Evolutionary conservation across 1,284 basidiomycete species (phyloP).

Genomic region (Vanrija sp.): DNA sequence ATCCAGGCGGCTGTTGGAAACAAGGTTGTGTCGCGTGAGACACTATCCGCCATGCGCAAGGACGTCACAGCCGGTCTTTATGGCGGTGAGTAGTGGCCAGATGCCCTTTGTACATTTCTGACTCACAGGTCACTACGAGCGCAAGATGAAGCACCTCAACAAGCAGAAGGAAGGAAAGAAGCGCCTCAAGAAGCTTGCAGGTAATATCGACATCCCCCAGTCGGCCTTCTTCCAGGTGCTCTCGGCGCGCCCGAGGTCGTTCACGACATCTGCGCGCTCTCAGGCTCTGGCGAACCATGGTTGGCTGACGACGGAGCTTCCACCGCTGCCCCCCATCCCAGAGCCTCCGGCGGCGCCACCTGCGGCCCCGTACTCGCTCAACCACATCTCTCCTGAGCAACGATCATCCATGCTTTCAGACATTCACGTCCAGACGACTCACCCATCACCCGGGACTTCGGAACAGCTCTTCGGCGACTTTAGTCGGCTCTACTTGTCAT

Average conservation of each 20-base stretch:
- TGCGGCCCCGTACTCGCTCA: not conserved
- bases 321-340: not conserved
- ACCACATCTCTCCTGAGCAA: conserved; percentile 10
- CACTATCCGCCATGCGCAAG: conserved; percentile 75
- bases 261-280: conserved; percentile 18
- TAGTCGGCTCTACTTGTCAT: conserved; percentile 25
- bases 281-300: not conserved
- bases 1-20: conserved; percentile 76
- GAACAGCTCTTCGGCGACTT: conserved; percentile 24
- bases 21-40: conserved; percentile 86
- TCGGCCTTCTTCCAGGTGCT: conserved; percentile 86
- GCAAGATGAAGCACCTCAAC: conserved; percentile 84
- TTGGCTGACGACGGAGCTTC: conserved; percentile 1
- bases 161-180: conserved; percentile 91
- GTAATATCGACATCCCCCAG: conserved; percentile 82
- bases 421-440: conserved; percentile 2
- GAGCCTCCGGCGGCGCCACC: not conserved
- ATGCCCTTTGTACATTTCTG: no score
- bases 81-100: conserved; percentile 49
- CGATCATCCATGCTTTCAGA: conserved; percentile 12
- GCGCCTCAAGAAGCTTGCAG: conserved; percentile 71
- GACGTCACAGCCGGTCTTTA: conserved; percentile 95
- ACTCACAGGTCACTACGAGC: conserved; percentile 71
- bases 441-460: conserved; percentile 3
- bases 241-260: conserved; percentile 50